These are phyloP conservation scores for Alternaria sp. DNA, from an alignment of 2,329 filamentous ascomycete genomes.

Conservation along the genomic window DNA sequence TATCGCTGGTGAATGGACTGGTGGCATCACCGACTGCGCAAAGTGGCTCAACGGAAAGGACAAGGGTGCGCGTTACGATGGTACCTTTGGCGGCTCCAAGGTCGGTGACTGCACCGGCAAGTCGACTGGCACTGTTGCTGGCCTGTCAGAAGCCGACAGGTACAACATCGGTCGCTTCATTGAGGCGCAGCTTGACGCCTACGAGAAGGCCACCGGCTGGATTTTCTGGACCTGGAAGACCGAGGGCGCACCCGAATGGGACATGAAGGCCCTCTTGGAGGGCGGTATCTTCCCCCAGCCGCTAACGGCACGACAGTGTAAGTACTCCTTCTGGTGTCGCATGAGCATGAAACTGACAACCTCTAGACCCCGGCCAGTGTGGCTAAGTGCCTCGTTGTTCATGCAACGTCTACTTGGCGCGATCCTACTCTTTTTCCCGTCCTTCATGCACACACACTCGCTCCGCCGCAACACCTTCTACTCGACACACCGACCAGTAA, in stretches of 20 bases:
- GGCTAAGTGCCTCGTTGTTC: constrained; percentile 26
- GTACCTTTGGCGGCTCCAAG: constrained; percentile 46
- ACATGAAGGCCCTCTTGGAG: constrained; percentile 53
- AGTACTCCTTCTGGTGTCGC: constrained; percentile 20
- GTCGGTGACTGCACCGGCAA: constrained; percentile 55
- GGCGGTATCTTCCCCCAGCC: constrained; percentile 59
- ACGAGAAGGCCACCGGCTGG: constrained; percentile 57
- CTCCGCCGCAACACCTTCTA: constrained; percentile 9
- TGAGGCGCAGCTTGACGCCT: constrained; percentile 56
- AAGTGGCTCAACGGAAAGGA: constrained; percentile 57
- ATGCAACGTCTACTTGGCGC: neutral
- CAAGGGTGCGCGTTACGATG: constrained; percentile 56
- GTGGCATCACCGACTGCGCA: constrained; percentile 56
- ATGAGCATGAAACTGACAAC: constrained; percentile 10
- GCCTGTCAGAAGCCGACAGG: constrained; percentile 51
- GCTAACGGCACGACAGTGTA: constrained; percentile 48
- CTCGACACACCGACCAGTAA: constrained; percentile 13
- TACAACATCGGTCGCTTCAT: constrained; percentile 54
- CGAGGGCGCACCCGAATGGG: constrained; percentile 57
- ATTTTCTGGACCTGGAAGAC: constrained; percentile 62
- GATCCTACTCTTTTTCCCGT: constrained; percentile 15
- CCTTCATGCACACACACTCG: constrained; percentile 21
- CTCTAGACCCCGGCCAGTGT: constrained; percentile 45
- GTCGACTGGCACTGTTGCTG: constrained; percentile 52
- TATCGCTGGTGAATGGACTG: constrained; percentile 57